Evolutionary conservation across 2,329 filamentous ascomycete species (phyloP), one percentile per base, ranked within the genome.

Genomic region (Penicillium sumatraense): DNA sequence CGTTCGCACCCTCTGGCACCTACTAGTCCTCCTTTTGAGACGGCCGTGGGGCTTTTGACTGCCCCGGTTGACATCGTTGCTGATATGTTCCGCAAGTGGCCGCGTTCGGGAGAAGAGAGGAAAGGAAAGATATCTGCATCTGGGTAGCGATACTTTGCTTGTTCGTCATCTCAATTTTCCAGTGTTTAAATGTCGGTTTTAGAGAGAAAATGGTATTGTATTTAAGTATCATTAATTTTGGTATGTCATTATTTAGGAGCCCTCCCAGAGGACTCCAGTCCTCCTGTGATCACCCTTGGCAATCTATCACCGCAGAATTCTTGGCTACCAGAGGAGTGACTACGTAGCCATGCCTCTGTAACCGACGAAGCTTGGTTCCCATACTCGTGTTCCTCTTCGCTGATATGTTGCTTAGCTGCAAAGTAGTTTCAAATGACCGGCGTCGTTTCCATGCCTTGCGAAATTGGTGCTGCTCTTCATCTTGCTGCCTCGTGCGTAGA

Each of bases 81-180:
- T 20, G 83, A 87, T 68, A 53, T 84, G 27, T 84, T 86, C 63
- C 70, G 80, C 29, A 83, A 81, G 66, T 87, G 85, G 60, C 82
- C 82, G 24, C 54, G 54, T 56, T 21, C 21, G 3, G 38, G 26
- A 26, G 40, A 53, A 6, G 41, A n/a, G n/a, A 33, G 36, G 26
- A 41, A 35, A 23, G 45, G 24, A 7, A 36, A 42, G 27, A 24
- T 31, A 3, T 14, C 49, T 40, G 26, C 11, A 13, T 23, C 14
- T 26, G 38, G 31, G 16, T 49, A 48, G 9, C 24, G 10, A 3
- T 45, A 29, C 26, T 24, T 24, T 11, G 38, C 21, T 40, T 23
- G 20, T 36, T 21, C 5, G 13, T 18, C n/a, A 14, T 3, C 13
- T 9, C 31, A 33, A 21, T 38, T 38, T 9, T 18, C 16, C 21